Base-by-base conservation (phyloP, 1,139 yeast species). In the Suhomyces anneliseae region DNA sequence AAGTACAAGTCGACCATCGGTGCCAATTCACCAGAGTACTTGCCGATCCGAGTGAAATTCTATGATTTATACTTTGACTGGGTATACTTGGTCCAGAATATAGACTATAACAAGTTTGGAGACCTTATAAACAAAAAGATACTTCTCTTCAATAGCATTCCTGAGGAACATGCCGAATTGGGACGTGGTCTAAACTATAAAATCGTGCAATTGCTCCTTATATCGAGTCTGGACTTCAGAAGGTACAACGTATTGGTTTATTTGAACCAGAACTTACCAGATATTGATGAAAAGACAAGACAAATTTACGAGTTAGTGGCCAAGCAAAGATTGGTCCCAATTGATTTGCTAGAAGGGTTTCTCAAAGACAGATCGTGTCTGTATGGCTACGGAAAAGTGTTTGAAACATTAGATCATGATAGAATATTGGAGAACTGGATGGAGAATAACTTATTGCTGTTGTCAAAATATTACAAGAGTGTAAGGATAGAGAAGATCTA, bases 61-160 rank as follows among this genome's bases (percentile, higher is more conserved):
- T 55, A 56, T 34, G 71, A 66, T 44, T 53, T 72, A 36, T 49
- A 52, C 39, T 59, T 69, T 3, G 78, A 74, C 53, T 69, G 58
- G 52, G 68, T 65, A 47, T 62, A 58, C 43, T 50, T 72, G n/a
- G 49, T 64, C 4, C 54, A 59, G 24, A 48, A 39, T 12, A 55
- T 55, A 3, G 56, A 57, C 35, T 48, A 55, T n/a, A 48, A 50
- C 26, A 61, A 64, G 40, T 55, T 72, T 15, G 63, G 70, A 38
- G 78, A 72, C 35, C 60, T 73, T 50, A 62, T 72, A 27, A 70
- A 71, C 50, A 72, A 72, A 51, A 74, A 74, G 52, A 54, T 72
- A 40, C 55, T 67, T n/a, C 51, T 66, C 19, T 47, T 64, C 2
- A 65, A 62, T 38, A 52, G 55, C 39, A 39, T 59, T 8, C 41